A percentile compares a stretch with the other conserved stretches of the same genome.
phyloP scores from a whole-genome alignment of 2,329 filamentous ascomycete genomes.

The Neocatenulostroma microsporum region DNA sequence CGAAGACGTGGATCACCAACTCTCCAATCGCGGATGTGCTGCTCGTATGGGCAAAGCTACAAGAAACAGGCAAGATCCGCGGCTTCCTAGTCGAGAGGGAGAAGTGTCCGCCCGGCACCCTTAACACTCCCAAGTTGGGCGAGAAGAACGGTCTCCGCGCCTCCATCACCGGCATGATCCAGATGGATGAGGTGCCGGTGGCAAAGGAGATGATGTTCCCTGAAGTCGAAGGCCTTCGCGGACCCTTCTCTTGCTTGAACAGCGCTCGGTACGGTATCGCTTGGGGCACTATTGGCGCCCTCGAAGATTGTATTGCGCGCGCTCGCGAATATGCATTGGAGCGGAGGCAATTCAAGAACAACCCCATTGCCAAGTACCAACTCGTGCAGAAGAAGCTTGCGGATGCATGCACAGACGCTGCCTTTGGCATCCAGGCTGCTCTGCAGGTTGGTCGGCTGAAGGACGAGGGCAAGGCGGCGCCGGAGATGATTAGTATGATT shows the following conservation, averaged over 20 bases:
- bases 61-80: constrained; percentile 85
- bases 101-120: constrained; percentile 75
- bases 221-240: constrained; percentile 72
- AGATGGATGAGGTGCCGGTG: constrained; percentile 83
- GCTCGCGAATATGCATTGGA: constrained; percentile 84
- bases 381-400: constrained; percentile 96
- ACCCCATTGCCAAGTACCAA: constrained; percentile 92
- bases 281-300: constrained; percentile 83
- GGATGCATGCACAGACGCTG: constrained; percentile 82
- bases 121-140: constrained; percentile 87
- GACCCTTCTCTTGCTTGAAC: constrained; percentile 91
- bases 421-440: constrained; percentile 82
- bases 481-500: constrained; percentile 96
- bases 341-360: constrained; percentile 90
- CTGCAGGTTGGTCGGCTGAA: constrained; percentile 88
- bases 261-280: constrained; percentile 89
- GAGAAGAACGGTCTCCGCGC: constrained; percentile 92
- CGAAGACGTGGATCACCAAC: constrained; percentile 96
- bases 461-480: constrained; percentile 76
- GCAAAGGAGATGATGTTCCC: constrained; percentile 91
- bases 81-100: constrained; percentile 85
- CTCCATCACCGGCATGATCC: constrained; percentile 96
- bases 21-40: constrained; percentile 80
- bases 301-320: constrained; percentile 82
- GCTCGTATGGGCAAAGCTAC: constrained; percentile 86